Evolutionary conservation across 495 filamentous ascomycete species (phyloP), one percentile per base, ranked within the genome.

Genomic region (Parachaetomium inaequale): DNA sequence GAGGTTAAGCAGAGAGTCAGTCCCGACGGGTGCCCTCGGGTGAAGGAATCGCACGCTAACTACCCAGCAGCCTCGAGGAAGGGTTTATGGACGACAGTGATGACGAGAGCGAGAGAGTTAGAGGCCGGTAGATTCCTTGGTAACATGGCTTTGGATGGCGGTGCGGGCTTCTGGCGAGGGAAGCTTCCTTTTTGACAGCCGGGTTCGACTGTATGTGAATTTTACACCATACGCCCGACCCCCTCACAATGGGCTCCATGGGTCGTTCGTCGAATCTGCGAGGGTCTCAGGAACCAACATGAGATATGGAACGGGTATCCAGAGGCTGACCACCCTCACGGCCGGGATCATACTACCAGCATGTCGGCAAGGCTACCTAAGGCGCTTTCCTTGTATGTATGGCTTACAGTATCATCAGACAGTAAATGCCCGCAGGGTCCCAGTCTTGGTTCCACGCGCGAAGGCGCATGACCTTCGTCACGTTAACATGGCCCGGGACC

Each of bases 1-100:
- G 61, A 81, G 92, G 63, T 68, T 95, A 53, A 92, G 90, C 77
- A 81, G 91, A 70, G 92, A 96, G 79, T 81, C 58, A 66, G 79
- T 75, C 23, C 58, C 6, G 12, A 8, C 32, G 12, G 5, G 4
- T 46, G 12, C 2, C 29, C 29, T 21, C 6, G 26, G 26, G 10
- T 15, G 52, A n/a, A 32, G 36, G 12, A 14, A 1, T 21, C 36
- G 7, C 8, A 43, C 49, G 55, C 70, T 74, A 66, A 72, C 63
- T 14, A n/a, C 19, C 7, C 11, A 36, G n/a, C 52, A 76, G 74
- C 29, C 61, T 76, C 7, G 74, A 76, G 63, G 70, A 74, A 53
- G 74, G 74, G 1, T 76, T 76, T 43, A 69, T 66, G 58, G 74
- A 76, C 54, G 70, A 72, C 31, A 75, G 73, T 46, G 71, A 75